Percentiles rank a stretch among this genome's conserved stretches.
phyloP scores from a whole-genome alignment of 495 filamentous ascomycete genomes.

The Aspergillus kassunensis region DNA sequence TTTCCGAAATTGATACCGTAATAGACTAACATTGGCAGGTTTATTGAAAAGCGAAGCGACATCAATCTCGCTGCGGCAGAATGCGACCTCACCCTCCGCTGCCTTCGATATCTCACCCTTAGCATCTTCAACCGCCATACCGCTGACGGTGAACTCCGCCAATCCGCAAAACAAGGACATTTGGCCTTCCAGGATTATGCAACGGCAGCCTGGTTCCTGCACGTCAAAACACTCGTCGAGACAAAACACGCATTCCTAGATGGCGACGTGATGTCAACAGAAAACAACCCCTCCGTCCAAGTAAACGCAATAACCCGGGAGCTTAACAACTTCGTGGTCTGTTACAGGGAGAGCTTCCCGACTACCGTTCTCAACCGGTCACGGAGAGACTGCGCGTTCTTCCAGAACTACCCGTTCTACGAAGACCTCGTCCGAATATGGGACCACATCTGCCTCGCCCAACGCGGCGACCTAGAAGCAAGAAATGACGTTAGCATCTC shows the following conservation, averaged over 20 bases:
- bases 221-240: neutral
- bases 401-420: conserved; percentile 3
- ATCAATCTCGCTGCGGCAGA: conserved; percentile 4
- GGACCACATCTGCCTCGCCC: conserved; percentile 3
- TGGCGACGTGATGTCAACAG: neutral
- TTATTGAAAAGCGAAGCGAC: neutral
- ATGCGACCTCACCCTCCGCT: conserved; percentile 12
- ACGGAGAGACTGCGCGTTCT: conserved; percentile 2
- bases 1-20: too few species aligned
- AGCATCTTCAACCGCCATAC: neutral
- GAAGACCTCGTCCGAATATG: conserved; percentile 5
- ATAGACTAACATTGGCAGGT: neutral
- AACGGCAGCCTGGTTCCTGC: conserved; percentile 4
- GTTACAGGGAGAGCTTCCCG: neutral
- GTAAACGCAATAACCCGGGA: neutral
- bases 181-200: conserved; percentile 9
- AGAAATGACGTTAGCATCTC: conserved; percentile 1
- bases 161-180: neutral
- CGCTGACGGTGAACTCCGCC: neutral
- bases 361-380: neutral
- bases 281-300: neutral
- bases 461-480: neutral
- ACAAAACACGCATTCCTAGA: neutral
- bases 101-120: conserved; percentile 6
- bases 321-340: conserved; percentile 4